Conservation (phyloP, 1,139 yeast genomes). For the Suhomyces guaymorum region DNA sequence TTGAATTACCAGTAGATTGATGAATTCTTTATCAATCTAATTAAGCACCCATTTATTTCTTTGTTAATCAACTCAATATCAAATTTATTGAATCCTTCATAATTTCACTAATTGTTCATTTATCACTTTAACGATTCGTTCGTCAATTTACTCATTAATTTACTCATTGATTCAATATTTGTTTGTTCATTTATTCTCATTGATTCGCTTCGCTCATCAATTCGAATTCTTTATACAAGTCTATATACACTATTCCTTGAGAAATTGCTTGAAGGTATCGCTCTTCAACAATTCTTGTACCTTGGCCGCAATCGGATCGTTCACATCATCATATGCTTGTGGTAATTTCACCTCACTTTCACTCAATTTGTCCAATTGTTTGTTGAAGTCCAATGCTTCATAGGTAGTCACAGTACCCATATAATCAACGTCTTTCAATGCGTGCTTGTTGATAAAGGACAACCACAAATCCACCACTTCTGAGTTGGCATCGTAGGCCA, state of each 20-base stretch:
- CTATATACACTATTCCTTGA: constrained; percentile 11
- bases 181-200: no score
- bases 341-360: constrained; percentile 35
- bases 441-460: constrained; percentile 74
- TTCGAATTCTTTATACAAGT: background rate
- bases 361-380: constrained; percentile 31
- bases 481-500: constrained; percentile 81
- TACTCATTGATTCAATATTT: no score
- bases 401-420: constrained; percentile 67
- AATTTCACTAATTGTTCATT: no score
- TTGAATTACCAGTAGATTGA: no score
- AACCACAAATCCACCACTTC: constrained; percentile 84
- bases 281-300: constrained; percentile 68
- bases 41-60: no score
- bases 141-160: no score
- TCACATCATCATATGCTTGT: constrained; percentile 37
- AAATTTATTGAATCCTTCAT: no score
- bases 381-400: constrained; percentile 51
- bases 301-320: constrained; percentile 67
- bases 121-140: no score
- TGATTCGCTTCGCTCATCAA: background rate
- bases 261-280: constrained; percentile 48
- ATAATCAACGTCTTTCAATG: constrained; percentile 80
- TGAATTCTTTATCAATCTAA: no score
- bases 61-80: no score